Percentiles rank a stretch among this genome's conserved stretches.
Conservation (phyloP, 192 early-diverging fungal species). For the Hyaloraphidium curvatum region DNA sequence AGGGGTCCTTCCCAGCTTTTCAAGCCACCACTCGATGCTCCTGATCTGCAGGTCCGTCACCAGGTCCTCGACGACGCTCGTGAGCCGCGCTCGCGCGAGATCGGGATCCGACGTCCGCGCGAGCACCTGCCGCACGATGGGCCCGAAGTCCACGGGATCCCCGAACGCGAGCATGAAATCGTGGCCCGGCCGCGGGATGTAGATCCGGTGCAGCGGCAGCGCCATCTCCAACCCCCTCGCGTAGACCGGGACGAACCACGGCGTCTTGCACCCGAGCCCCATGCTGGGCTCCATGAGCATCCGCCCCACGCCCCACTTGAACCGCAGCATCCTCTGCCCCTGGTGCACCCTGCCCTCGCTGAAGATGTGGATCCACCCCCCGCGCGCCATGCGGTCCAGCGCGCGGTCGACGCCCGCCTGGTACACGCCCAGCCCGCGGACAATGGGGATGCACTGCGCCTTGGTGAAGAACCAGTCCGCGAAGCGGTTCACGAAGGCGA, state of each 20-base stretch:
- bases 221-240: neutral
- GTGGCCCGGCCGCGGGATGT: neutral
- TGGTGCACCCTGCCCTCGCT: neutral
- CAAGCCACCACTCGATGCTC: too few species aligned
- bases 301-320: neutral
- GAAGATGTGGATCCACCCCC: neutral
- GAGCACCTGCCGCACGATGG: too few species aligned
- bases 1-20: too few species aligned
- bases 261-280: too few species aligned
- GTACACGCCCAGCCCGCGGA: neutral
- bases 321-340: neutral
- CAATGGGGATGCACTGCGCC: neutral
- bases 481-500: neutral
- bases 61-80: too few species aligned
- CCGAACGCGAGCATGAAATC: neutral
- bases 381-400: neutral
- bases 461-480: neutral
- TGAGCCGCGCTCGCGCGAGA: too few species aligned
- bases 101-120: too few species aligned
- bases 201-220: neutral
- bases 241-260: neutral
- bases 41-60: too few species aligned
- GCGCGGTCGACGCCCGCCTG: neutral
- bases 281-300: neutral
- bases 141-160: neutral